These are phyloP conservation scores for Apiospora phragmitis DNA, from an alignment of 2,329 filamentous ascomycete species.

Conservation along the genomic window DNA sequence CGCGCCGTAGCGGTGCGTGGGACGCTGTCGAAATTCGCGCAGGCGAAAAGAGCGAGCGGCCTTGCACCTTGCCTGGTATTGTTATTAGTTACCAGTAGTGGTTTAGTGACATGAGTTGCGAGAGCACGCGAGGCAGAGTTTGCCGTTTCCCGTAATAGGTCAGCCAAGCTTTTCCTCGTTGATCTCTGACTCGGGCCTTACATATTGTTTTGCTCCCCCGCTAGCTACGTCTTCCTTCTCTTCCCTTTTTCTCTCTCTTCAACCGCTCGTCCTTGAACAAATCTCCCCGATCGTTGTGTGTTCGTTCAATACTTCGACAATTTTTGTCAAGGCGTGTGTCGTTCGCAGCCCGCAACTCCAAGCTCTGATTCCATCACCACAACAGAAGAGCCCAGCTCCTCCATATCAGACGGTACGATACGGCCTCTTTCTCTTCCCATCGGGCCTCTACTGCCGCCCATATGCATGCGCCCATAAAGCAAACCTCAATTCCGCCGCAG, in stretches of 20 bases:
- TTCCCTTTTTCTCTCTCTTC: conserved; percentile 24
- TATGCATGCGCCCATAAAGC: background rate
- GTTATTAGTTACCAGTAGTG: conserved; percentile 20
- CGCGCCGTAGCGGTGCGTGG: conserved; percentile 2
- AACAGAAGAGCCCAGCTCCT: conserved; percentile 20
- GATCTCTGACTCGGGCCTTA: conserved; percentile 1
- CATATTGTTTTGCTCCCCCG: conserved; percentile 24
- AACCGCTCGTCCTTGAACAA: conserved; percentile 36
- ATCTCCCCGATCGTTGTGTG: conserved; percentile 13
- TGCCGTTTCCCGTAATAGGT: background rate
- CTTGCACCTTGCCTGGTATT: conserved; percentile 22
- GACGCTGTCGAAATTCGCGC: conserved; percentile 17
- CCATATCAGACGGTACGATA: conserved; percentile 15
- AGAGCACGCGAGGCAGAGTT: background rate
- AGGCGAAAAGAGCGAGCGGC: conserved; percentile 13
- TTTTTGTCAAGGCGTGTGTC: conserved; percentile 34
- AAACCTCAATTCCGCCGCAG: background rate
- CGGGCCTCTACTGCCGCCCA: background rate
- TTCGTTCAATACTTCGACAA: conserved; percentile 16
- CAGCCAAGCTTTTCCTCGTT: conserved; percentile 9
- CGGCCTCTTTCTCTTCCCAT: background rate
- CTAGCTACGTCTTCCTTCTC: conserved; percentile 19
- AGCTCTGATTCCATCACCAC: conserved; percentile 17
- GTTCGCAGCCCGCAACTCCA: conserved; percentile 28
- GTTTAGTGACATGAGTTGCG: conserved; percentile 13